Evolutionary conservation across 78 protist species (phyloP), one percentile per base, ranked within the genome.

Genomic region (Cavenderia fasciculata): DNA sequence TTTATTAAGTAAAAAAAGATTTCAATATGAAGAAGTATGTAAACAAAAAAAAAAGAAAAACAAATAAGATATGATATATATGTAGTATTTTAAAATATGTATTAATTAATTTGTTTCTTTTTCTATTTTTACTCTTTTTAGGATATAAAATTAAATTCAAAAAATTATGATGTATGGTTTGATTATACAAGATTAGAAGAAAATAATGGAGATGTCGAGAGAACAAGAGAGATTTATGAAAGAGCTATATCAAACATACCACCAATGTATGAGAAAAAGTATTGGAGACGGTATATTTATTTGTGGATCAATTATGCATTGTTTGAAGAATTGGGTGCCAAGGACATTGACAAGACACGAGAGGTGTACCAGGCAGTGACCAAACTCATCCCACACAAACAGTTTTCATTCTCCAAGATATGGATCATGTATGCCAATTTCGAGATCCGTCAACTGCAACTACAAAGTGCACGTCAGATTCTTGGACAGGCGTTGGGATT

Each of bases 151-250:
- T 87, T 16, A 16, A 71, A 92, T 59, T 92, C 97, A 18, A 25
- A 36, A 59, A 94, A 97, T 76, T 98, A 98, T 86, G 99, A 99
- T 76, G 54, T 52, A 1, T 99, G 99, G 99, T 98, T 98, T 54
- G 99, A 98, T 76, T 98, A 97, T 74, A 70, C 93, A 14, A 75
- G 96, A 18, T 73, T 99, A 29, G 99, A 97, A 59, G 99, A 98
- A 79, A 2, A 41, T 59, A 16, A 46, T 23, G 96, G 98, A 6
- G 90, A 96, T 18, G 49, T 69, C 2, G 95, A 19, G 16, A 19
- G 52, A 4, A 59, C 86, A 2, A 89, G 99, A 2, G 98, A 98
- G 4, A 68, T 97, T 11, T 99, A 97, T 85, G 99, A 99, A 74
- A 61, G 99, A 4, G 99, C 99, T 19, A 96, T 99, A 36, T 95